Percentiles rank a stretch among this genome's conserved stretches.
Evolutionary conservation across 352 stramenopile genomes (phyloP).

Genomic region (Phytophthora pini): DNA sequence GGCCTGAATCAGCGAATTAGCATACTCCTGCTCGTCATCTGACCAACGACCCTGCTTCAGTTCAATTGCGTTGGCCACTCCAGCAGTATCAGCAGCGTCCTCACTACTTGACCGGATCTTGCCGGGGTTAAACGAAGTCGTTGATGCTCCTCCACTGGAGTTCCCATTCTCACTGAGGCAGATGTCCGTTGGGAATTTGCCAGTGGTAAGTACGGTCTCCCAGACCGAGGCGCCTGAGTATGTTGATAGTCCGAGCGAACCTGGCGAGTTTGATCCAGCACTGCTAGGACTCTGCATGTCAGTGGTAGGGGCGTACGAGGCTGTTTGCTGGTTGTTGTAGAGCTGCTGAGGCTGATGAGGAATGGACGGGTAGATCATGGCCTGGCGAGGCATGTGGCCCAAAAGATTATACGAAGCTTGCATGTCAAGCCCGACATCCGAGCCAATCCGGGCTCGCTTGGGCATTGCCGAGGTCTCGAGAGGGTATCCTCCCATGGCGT

Average conservation of each 20-base stretch:
- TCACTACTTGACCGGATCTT: conserved; percentile 24
- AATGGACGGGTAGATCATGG: conserved; percentile 38
- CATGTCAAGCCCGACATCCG: conserved; percentile 40
- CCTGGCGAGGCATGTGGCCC: conserved; percentile 35
- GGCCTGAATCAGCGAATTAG: conserved; percentile 58
- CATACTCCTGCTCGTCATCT: conserved; percentile 64
- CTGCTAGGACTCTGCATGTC: conserved; percentile 31
- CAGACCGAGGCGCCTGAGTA: conserved; percentile 53
- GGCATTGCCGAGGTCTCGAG: conserved; percentile 28
- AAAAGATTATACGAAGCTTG: conserved; percentile 41
- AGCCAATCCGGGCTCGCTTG: conserved; percentile 46
- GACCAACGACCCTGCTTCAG: conserved; percentile 66
- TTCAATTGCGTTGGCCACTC: conserved; percentile 23
- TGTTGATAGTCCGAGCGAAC: conserved; percentile 1
- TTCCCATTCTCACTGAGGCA: conserved; percentile 56
- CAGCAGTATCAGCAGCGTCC: conserved; percentile 11
- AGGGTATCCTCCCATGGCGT: conserved; percentile 47
- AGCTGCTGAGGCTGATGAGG: conserved; percentile 17
- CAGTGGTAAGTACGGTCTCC: conserved; percentile 64
- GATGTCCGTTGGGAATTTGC: conserved; percentile 68
- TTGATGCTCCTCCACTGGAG: conserved; percentile 5
- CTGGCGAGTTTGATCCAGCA: conserved; percentile 19
- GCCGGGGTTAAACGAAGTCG: conserved; percentile 17
- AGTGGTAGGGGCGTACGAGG: conserved; percentile 14
- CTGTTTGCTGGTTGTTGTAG: conserved; percentile 12